A percentile compares a stretch with the other conserved stretches of the same genome.
Conservation (phyloP, 768 basidiomycete genomes). For the Gymnopilus dilepis region DNA sequence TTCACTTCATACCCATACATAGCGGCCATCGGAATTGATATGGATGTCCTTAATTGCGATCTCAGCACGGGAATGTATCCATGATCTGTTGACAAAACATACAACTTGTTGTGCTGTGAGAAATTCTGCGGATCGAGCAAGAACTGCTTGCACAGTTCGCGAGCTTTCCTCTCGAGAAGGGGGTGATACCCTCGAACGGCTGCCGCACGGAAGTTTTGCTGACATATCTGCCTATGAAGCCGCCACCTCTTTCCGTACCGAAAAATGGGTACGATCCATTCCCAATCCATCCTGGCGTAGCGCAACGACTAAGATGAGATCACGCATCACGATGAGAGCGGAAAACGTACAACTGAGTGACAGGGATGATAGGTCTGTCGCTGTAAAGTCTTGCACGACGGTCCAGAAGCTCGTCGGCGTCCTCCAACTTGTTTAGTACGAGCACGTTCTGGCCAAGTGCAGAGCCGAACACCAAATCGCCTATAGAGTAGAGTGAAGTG, state of each 20-base stretch:
- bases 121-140: slow-evolving; percentile 30
- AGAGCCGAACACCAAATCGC: slow-evolving; percentile 28
- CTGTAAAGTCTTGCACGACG: slow-evolving; percentile 52
- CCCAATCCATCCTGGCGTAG: slow-evolving; percentile 35
- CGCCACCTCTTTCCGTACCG: slow-evolving; percentile 44
- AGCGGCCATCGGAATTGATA: slow-evolving; percentile 16
- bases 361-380: slow-evolving; percentile 43
- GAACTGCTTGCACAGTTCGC: slow-evolving; percentile 34
- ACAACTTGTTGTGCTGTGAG: slow-evolving; percentile 21
- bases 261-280: slow-evolving; percentile 37
- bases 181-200: slow-evolving; percentile 31
- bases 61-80: background rate
- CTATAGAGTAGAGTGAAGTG: slow-evolving; percentile 5
- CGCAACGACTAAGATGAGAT: too few species aligned
- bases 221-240: slow-evolving; percentile 40
- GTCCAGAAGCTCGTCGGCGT: slow-evolving; percentile 37
- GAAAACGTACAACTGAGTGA: slow-evolving; percentile 13
- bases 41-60: slow-evolving; percentile 14
- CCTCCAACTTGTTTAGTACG: slow-evolving; percentile 31
- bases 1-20: slow-evolving; percentile 26
- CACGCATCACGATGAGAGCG: background rate
- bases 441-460: slow-evolving; percentile 31
- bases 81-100: background rate
- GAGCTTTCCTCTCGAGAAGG: slow-evolving; percentile 24
- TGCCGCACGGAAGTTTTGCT: slow-evolving; percentile 37